These are phyloP conservation scores for Alternaria atra DNA, from an alignment of 2,329 filamentous ascomycete genomes.

Conservation along the genomic window DNA sequence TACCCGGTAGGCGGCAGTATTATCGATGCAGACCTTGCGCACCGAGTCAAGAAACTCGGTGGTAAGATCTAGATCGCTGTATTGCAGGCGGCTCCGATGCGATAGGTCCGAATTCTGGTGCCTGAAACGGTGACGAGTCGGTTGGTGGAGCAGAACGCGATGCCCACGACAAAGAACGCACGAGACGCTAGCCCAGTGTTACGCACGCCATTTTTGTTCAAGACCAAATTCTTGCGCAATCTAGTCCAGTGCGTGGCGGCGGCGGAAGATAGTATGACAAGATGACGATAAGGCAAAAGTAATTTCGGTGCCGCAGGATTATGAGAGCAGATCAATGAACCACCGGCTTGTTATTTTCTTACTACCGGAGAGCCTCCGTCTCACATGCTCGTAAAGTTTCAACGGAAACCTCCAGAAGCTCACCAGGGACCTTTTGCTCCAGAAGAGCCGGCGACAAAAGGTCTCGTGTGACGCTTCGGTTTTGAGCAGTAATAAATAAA, in stretches of 20 bases:
- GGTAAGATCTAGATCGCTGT: slow-evolving; percentile 9
- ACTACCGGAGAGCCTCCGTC: slow-evolving; percentile 9
- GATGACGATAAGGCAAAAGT: slow-evolving; percentile 13
- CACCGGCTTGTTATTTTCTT: slow-evolving; percentile 18
- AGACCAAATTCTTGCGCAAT: slow-evolving; percentile 8
- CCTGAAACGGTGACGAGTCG: slow-evolving; percentile 36
- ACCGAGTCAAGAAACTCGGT: not conserved
- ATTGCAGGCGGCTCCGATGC: slow-evolving; percentile 30
- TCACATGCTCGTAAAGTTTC: not conserved
- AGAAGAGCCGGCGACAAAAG: slow-evolving; percentile 14
- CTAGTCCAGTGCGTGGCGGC: slow-evolving; percentile 10
- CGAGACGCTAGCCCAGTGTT: slow-evolving; percentile 26
- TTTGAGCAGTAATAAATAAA: slow-evolving; percentile 25
- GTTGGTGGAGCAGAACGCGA: slow-evolving; percentile 17
- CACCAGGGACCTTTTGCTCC: slow-evolving; percentile 27
- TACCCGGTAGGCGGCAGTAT: slow-evolving; percentile 8
- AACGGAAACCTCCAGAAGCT: slow-evolving; percentile 12
- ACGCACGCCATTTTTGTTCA: slow-evolving; percentile 24
- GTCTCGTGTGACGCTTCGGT: slow-evolving; percentile 31
- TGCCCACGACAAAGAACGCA: slow-evolving; percentile 26
- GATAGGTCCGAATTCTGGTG: slow-evolving; percentile 42
- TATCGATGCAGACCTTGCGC: not conserved
- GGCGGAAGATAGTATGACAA: slow-evolving; percentile 11
- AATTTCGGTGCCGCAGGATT: slow-evolving; percentile 17
- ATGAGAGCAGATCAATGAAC: not conserved